These are phyloP conservation scores for Pleurotus platypus DNA, from an alignment of 768 basidiomycete genomes.

Conservation along the genomic window DNA sequence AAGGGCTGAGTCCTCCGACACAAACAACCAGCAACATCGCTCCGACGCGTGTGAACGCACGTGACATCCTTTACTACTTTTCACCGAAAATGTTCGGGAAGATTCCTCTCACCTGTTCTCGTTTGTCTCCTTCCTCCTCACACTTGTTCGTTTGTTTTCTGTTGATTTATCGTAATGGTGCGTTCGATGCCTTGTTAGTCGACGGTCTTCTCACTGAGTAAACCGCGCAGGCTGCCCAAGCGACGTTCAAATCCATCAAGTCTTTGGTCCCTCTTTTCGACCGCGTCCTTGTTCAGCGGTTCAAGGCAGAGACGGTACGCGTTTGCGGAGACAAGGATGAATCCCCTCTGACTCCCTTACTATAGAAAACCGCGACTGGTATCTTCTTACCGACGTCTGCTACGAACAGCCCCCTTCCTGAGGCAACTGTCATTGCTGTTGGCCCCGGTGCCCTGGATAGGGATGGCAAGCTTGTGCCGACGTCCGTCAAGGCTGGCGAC, in stretches of 20 bases:
- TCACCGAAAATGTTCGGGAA: conserved; percentile 10
- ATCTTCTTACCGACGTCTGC: conserved; percentile 94
- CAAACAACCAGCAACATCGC: not conserved
- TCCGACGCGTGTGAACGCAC: not conserved
- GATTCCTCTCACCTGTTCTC: conserved; percentile 4
- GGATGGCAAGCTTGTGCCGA: conserved; percentile 72
- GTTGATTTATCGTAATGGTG: conserved; percentile 2
- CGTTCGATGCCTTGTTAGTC: not conserved
- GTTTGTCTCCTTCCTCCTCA: not conserved
- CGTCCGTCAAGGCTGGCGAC: conserved; percentile 84
- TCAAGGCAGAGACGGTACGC: conserved; percentile 92
- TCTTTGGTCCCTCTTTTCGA: conserved; percentile 88
- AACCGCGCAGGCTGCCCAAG: conserved; percentile 64
- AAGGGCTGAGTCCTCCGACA: not conserved
- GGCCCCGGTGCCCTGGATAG: conserved; percentile 94
- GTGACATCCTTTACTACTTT: conserved; percentile 1
- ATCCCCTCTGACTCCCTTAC: not conserved
- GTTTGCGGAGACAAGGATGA: not conserved
- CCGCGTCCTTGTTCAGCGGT: conserved; percentile 95
- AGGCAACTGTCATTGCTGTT: conserved; percentile 93
- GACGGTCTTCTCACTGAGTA: not conserved
- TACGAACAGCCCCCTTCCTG: conserved; percentile 83
- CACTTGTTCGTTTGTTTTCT: not conserved
- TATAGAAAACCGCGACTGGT: conserved; percentile 94
- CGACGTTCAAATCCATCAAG: conserved; percentile 95